Percentiles rank a stretch among this genome's conserved stretches.
Evolutionary conservation across 2,329 filamentous ascomycete species (phyloP).

Genomic region (Colletotrichum cordylinicola): DNA sequence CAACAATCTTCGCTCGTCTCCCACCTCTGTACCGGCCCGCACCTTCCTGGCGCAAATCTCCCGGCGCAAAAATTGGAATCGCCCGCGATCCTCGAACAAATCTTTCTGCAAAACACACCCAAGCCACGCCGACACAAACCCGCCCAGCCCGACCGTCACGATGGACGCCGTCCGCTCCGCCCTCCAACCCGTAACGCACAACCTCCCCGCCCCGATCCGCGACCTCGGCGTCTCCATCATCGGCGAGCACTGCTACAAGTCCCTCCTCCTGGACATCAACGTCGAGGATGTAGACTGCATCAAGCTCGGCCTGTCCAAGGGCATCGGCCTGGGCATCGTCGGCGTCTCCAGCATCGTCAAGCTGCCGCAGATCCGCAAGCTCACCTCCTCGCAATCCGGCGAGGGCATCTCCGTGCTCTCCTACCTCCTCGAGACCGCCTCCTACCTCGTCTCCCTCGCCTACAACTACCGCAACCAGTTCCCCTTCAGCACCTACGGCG

Average conservation of each 20-base stretch:
- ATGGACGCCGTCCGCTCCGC: conserved; percentile 69
- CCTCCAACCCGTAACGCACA: conserved; percentile 73
- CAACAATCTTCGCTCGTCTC: conserved; percentile 9
- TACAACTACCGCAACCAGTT: conserved; percentile 93
- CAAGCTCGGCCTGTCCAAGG: conserved; percentile 91
- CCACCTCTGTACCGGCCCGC: not conserved
- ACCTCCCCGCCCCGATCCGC: conserved; percentile 76
- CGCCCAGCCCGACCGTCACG: conserved; percentile 10
- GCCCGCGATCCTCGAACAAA: not conserved
- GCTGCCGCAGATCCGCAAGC: conserved; percentile 94
- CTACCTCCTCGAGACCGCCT: conserved; percentile 89
- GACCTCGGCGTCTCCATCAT: conserved; percentile 81
- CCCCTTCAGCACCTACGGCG: conserved; percentile 96
- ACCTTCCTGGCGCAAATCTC: not conserved
- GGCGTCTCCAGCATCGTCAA: conserved; percentile 91
- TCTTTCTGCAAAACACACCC: not conserved
- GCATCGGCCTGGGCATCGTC: conserved; percentile 91
- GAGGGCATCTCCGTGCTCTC: conserved; percentile 87
- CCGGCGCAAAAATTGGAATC: not conserved
- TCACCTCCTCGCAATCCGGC: conserved; percentile 80
- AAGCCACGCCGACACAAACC: not conserved
- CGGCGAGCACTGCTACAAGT: conserved; percentile 83
- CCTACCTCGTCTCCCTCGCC: conserved; percentile 86
- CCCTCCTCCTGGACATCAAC: conserved; percentile 85
- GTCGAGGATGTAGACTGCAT: conserved; percentile 78